phyloP scores from a whole-genome alignment of 306 rosid species.

The Urtica urens region DNA sequence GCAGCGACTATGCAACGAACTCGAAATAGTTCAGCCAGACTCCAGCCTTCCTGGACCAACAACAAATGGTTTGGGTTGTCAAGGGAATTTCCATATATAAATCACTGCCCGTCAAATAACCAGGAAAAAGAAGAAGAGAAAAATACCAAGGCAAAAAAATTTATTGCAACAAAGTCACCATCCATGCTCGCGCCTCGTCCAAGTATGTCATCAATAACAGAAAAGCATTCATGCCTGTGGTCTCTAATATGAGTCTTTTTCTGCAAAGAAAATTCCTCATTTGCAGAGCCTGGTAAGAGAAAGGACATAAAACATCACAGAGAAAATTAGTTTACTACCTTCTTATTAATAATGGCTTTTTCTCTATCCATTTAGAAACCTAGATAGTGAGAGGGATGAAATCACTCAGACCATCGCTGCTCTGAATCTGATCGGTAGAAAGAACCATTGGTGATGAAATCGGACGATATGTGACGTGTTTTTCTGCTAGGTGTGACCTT shows the following conservation, averaged over 20 bases:
- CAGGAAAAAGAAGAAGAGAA: not conserved
- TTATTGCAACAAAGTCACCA: constrained; percentile 56
- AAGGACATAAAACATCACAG: too few species aligned
- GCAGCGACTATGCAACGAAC: constrained; percentile 70
- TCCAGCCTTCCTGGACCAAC: constrained; percentile 82
- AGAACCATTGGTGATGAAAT: constrained; percentile 65
- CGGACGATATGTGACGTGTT: constrained; percentile 39
- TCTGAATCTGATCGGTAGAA: constrained; percentile 32
- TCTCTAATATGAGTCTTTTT: constrained; percentile 34
- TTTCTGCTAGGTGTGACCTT: constrained; percentile 38
- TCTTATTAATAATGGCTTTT: too few species aligned
- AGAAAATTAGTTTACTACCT: too few species aligned
- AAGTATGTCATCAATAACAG: constrained; percentile 45
- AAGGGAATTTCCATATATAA: not conserved
- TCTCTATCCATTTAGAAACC: constrained; percentile 1
- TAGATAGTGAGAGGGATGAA: constrained; percentile 12
- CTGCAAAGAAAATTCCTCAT: constrained; percentile 37
- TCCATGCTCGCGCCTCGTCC: constrained; percentile 51
- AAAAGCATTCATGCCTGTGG: constrained; percentile 49
- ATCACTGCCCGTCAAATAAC: not conserved
- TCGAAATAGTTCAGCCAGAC: constrained; percentile 55
- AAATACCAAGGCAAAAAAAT: constrained; percentile 76
- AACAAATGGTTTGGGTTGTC: constrained; percentile 14
- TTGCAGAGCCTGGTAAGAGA: constrained; percentile 31
- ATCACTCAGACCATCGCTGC: constrained; percentile 33